Conservation (phyloP, 1,284 basidiomycete genomes). For the Macrocybe sp. region DNA sequence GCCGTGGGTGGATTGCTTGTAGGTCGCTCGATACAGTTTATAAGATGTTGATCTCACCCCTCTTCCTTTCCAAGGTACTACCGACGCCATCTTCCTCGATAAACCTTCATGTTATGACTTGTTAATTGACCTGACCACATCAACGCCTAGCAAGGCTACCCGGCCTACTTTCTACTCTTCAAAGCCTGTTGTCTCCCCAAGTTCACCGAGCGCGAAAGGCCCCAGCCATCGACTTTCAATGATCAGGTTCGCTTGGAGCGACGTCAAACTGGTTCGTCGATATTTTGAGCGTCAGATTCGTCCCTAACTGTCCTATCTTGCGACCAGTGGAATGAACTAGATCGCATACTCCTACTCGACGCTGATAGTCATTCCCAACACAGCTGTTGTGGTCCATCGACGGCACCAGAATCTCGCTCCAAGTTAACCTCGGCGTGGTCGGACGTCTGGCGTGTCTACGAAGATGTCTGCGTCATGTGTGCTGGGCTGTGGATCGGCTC, state of each 20-base stretch:
- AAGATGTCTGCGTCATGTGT: slow-evolving; percentile 76
- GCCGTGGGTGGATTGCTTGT: slow-evolving; percentile 77
- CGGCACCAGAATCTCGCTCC: slow-evolving; percentile 24
- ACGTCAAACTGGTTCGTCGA: slow-evolving; percentile 58
- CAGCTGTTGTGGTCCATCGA: slow-evolving; percentile 32
- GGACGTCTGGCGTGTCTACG: slow-evolving; percentile 75
- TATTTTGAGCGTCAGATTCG: neutral
- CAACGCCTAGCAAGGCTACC: slow-evolving; percentile 50
- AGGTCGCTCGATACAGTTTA: slow-evolving; percentile 16
- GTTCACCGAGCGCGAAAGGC: slow-evolving; percentile 12
- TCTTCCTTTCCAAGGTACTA: slow-evolving; percentile 44
- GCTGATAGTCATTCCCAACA: slow-evolving; percentile 25
- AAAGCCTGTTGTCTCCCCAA: slow-evolving; percentile 32
- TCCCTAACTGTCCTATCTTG: neutral
- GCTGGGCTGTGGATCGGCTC: slow-evolving; percentile 71
- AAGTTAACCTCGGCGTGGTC: slow-evolving; percentile 49
- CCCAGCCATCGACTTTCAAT: slow-evolving; percentile 44
- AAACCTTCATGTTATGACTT: slow-evolving; percentile 73
- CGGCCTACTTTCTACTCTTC: slow-evolving; percentile 63
- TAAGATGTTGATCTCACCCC: neutral
- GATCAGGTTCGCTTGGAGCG: slow-evolving; percentile 75
- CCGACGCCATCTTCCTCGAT: slow-evolving; percentile 76
- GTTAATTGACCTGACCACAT: slow-evolving; percentile 69
- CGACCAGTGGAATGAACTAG: slow-evolving; percentile 66
- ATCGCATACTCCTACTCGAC: slow-evolving; percentile 57